Evolutionary conservation across 768 basidiomycete species (phyloP), one percentile per base, ranked within the genome.

Genomic region (Leucosporidium yakuticum): DNA sequence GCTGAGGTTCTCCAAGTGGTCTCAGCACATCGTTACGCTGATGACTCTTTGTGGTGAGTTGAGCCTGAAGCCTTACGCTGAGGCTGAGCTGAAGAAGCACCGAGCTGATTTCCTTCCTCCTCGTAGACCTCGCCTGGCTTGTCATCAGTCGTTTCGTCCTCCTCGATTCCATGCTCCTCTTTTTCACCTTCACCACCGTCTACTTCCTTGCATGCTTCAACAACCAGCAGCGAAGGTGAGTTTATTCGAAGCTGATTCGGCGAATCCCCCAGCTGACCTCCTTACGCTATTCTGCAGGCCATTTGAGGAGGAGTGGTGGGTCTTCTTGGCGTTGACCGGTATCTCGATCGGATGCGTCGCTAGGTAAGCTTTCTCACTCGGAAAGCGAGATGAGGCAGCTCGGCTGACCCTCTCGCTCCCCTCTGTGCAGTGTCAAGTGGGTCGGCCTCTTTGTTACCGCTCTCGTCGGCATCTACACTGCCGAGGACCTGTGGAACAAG

Each of bases 401-500:
- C 58, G 25, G 39, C 39, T 19, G 2, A 29, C 23, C 32, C 9
- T 2, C 56, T n/a, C 6, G 14, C 39, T 44, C 39, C 14, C 39
- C 39, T 25, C 56, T 23, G n/a, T n/a, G 4, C 75, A 96, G 94
- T 73, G 88, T 99, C 70, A 99, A 99, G 81, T 88, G 91, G 88
- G 85, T 99, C 60, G 96, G 96, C 48, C 82, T 96, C 17, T 99
- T 99, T 77, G 91, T 91, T 61, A 98, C 92, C 2, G 88, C 92
- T 12, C 82, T 98, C 60, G 92, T 98, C 49, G 96, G 96, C 31
- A 79, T 96, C 2, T 98, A 99, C 80, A 98, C 96, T 0, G 85
- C 97, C 65, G 94, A 98, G 79, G 96, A 99, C 75, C 85, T 99
- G 12, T 99, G 95, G 95, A 88, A 94, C 54, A 98, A 97, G 79